phyloP scores from a whole-genome alignment of 2,329 filamentous ascomycete species.

The Fusarium nisikadoi region DNA sequence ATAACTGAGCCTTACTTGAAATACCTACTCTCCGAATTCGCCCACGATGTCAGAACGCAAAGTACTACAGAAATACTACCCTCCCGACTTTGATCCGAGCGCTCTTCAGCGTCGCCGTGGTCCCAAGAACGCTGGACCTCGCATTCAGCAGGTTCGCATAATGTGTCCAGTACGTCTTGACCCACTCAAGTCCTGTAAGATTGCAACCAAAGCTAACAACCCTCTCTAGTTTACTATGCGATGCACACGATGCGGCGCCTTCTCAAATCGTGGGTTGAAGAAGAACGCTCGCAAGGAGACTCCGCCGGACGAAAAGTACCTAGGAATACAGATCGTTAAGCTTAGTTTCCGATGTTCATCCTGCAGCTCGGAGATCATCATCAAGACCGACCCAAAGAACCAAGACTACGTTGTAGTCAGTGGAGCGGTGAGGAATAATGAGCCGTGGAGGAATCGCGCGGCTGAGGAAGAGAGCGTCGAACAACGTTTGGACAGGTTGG shows the following conservation, averaged over 20 bases:
- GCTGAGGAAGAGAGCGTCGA: constrained; percentile 85
- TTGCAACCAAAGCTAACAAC: not conserved
- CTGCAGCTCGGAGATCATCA: constrained; percentile 87
- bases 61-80: constrained; percentile 74
- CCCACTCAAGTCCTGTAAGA: not conserved
- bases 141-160: constrained; percentile 81
- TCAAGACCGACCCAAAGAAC: constrained; percentile 94
- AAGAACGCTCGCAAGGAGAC: constrained; percentile 70
- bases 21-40: not conserved
- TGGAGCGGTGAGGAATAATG: constrained; percentile 92
- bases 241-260: constrained; percentile 70
- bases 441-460: constrained; percentile 79
- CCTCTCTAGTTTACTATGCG: constrained; percentile 52
- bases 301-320: constrained; percentile 86
- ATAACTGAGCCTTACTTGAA: not conserved
- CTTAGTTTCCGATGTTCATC: constrained; percentile 73
- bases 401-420: constrained; percentile 86
- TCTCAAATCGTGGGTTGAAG: not conserved
- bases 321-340: constrained; percentile 65
- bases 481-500: constrained; percentile 83
- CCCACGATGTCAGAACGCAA: constrained; percentile 85
- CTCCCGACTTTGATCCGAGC: constrained; percentile 89
- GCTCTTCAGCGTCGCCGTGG: constrained; percentile 77
- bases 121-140: constrained; percentile 78
- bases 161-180: not conserved